Conservation (phyloP, 345 rosid genomes). For the Cardamine resedifolia region DNA sequence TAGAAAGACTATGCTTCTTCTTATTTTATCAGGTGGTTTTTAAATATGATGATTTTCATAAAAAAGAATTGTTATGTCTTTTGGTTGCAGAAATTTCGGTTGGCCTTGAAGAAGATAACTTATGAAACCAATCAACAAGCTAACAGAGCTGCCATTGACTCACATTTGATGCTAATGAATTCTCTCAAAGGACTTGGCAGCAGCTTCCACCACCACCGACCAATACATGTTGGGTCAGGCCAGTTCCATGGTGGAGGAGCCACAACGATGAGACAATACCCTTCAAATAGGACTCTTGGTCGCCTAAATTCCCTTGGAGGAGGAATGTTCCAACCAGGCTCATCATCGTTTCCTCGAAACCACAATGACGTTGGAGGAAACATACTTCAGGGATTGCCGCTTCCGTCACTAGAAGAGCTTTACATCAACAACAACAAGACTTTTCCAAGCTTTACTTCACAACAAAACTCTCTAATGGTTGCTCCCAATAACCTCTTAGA, state of each 20-base stretch:
- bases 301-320: conserved; percentile 57
- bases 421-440: conserved; percentile 36
- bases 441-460: conserved; percentile 22
- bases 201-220: conserved; percentile 43
- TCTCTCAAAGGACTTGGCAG: conserved; percentile 54
- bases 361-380: conserved; percentile 31
- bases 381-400: conserved; percentile 34
- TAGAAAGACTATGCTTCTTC: conserved; percentile 5
- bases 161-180: conserved; percentile 54
- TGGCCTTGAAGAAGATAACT: conserved; percentile 25
- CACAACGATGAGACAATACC: conserved; percentile 45
- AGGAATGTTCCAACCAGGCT: conserved; percentile 47
- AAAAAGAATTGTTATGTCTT: not conserved
- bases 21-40: not conserved
- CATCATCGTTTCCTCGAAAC: conserved; percentile 35
- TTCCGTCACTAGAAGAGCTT: conserved; percentile 48
- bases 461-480: conserved; percentile 38
- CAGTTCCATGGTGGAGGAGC: conserved; percentile 50
- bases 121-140: conserved; percentile 40
- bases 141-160: conserved; percentile 44
- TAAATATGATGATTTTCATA: not conserved
- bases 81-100: conserved; percentile 34
- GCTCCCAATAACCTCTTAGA: conserved; percentile 44
- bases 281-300: conserved; percentile 55
- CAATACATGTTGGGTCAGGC: conserved; percentile 40